phyloP scores from a whole-genome alignment of 2,329 filamentous ascomycete species.

The Aspergillus fischeri region DNA sequence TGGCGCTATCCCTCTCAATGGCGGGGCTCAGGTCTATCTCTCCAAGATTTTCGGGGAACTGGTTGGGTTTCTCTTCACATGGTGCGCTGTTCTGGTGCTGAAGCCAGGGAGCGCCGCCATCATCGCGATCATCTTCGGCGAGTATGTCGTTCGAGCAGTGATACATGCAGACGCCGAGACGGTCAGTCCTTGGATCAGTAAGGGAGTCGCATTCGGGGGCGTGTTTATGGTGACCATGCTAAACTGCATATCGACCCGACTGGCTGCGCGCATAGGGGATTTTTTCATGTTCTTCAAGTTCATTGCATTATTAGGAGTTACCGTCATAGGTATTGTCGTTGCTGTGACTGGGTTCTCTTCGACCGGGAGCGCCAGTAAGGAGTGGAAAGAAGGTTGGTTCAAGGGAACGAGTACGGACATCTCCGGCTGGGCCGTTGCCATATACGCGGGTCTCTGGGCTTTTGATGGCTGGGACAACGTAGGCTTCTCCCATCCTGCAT shows the following conservation, averaged over 20 bases:
- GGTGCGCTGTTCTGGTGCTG: conserved; percentile 89
- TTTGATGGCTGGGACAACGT: conserved; percentile 99
- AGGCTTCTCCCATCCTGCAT: conserved; percentile 31
- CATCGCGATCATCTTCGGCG: conserved; percentile 95
- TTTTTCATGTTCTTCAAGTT: conserved; percentile 98
- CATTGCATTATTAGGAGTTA: conserved; percentile 78
- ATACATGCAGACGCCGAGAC: conserved; percentile 81
- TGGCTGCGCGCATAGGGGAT: conserved; percentile 84
- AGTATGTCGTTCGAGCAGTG: conserved; percentile 86
- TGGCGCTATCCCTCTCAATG: conserved; percentile 91
- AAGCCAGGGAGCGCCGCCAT: conserved; percentile 94
- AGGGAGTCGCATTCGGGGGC: conserved; percentile 74
- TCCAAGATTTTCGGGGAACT: conserved; percentile 95
- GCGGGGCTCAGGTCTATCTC: conserved; percentile 88
- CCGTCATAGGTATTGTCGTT: conserved; percentile 82
- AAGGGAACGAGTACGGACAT: conserved; percentile 74
- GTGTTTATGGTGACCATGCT: conserved; percentile 73
- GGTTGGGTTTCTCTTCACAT: conserved; percentile 89
- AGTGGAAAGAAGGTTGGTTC: conserved; percentile 93
- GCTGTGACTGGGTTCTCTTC: conserved; percentile 79
- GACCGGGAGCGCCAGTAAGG: conserved; percentile 67
- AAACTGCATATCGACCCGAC: conserved; percentile 85
- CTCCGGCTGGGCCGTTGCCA: conserved; percentile 84
- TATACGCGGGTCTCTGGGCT: conserved; percentile 95
- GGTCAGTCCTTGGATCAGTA: conserved; percentile 83